Percentiles rank a stretch among this genome's conserved stretches.
Conservation (phyloP, 2,329 filamentous ascomycete species). For the Pseudocercospora ulei region DNA sequence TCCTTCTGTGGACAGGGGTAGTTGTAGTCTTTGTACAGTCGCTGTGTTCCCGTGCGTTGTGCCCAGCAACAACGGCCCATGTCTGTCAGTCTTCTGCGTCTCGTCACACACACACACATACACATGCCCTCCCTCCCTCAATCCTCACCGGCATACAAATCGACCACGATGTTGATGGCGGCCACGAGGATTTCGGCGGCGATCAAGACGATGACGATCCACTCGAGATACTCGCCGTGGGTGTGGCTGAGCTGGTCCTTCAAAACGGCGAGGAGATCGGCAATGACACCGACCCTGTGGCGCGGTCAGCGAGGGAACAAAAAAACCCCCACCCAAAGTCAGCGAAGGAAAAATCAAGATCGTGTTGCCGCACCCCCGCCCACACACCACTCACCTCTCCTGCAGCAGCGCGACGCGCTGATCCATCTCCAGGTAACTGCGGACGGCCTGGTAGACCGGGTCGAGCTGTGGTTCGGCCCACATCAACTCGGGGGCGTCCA, state of each 20-base stretch:
- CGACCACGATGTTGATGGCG: slow-evolving; percentile 87
- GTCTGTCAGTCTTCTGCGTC: too few relatives aligned
- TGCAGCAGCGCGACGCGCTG: slow-evolving; percentile 83
- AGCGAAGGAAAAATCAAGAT: too few relatives aligned
- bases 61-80: too few relatives aligned
- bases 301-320: too few relatives aligned
- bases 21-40: too few relatives aligned
- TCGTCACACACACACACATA: too few relatives aligned
- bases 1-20: too few relatives aligned
- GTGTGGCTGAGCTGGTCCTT: slow-evolving; percentile 94
- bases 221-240: slow-evolving; percentile 55
- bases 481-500: slow-evolving; percentile 94
- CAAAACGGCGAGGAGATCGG: slow-evolving; percentile 79
- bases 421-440: slow-evolving; percentile 96
- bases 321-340: too few relatives aligned
- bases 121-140: slow-evolving; percentile 1
- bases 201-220: slow-evolving; percentile 80
- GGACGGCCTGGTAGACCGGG: slow-evolving; percentile 88
- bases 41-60: too few relatives aligned
- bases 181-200: slow-evolving; percentile 82
- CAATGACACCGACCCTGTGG: slow-evolving; percentile 66
- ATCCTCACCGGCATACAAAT: slow-evolving; percentile 59
- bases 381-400: slow-evolving; percentile 47
- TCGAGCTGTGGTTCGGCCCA: slow-evolving; percentile 97
- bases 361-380: too few relatives aligned